These are phyloP conservation scores for Phaffia tasmanica DNA, from an alignment of 768 basidiomycete genomes.

Conservation along the genomic window DNA sequence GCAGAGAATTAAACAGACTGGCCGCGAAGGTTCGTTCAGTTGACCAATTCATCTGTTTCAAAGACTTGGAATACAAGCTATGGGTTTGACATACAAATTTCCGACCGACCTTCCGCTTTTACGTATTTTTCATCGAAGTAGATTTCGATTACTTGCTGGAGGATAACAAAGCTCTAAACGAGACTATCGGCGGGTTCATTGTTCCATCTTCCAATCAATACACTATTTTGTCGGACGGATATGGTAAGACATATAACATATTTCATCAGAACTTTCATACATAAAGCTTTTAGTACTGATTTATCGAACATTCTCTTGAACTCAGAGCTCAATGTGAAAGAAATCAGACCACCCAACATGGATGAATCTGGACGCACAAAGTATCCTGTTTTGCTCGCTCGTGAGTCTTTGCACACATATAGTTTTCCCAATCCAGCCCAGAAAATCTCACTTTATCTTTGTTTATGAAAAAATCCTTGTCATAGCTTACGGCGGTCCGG, in stretches of 20 bases:
- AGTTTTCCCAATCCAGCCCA: background rate
- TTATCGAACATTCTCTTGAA: slow-evolving; percentile 4
- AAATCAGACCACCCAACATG: slow-evolving; percentile 82
- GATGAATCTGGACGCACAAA: slow-evolving; percentile 90
- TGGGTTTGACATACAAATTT: too few species aligned
- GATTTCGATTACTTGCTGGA: slow-evolving; percentile 47
- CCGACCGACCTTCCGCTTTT: background rate
- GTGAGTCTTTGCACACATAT: slow-evolving; percentile 42
- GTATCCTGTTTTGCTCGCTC: slow-evolving; percentile 84
- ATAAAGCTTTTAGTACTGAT: slow-evolving; percentile 21
- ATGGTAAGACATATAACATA: slow-evolving; percentile 15
- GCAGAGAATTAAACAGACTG: slow-evolving; percentile 63
- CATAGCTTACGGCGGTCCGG: slow-evolving; percentile 62
- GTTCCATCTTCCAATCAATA: slow-evolving; percentile 15
- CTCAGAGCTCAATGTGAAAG: slow-evolving; percentile 75
- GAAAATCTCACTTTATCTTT: slow-evolving; percentile 1
- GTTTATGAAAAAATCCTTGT: background rate
- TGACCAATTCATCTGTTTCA: background rate
- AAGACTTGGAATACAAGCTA: too few species aligned
- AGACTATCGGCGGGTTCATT: slow-evolving; percentile 53
- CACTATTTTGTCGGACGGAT: slow-evolving; percentile 25
- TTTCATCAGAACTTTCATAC: background rate
- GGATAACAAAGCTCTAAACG: slow-evolving; percentile 56
- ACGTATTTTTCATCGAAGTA: background rate
- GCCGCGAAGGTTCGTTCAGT: slow-evolving; percentile 41